Percentiles rank a stretch among this genome's conserved stretches.
Evolutionary conservation across 164 flowering plant species (phyloP).

Genomic region (Magnolia changhungtana): DNA sequence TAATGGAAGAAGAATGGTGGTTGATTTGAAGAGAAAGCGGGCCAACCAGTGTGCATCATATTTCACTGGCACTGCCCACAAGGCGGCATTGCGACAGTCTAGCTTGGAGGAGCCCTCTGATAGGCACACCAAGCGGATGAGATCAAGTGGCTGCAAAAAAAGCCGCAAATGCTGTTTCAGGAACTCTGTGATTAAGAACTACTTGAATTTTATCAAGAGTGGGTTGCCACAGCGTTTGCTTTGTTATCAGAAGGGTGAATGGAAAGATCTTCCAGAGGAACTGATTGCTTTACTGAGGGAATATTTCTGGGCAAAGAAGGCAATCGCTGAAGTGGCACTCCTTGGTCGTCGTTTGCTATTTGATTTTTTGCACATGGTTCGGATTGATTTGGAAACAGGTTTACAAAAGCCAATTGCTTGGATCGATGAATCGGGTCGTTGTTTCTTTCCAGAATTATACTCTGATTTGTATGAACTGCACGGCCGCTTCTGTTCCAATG

Average conservation of each 20-base stretch:
- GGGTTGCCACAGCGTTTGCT: slow-evolving; percentile 57
- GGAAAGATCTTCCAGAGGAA: slow-evolving; percentile 61
- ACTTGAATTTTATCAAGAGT: slow-evolving; percentile 60
- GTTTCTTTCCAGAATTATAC: slow-evolving; percentile 72
- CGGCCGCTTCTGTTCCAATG: slow-evolving; percentile 5
- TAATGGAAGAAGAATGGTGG: slow-evolving; percentile 36
- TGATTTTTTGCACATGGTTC: slow-evolving; percentile 68
- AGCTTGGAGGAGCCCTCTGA: slow-evolving; percentile 15
- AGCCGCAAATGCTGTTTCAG: slow-evolving; percentile 19
- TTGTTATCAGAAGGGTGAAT: slow-evolving; percentile 57
- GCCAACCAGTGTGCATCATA: slow-evolving; percentile 31
- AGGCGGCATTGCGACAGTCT: neutral
- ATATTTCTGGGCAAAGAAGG: slow-evolving; percentile 48
- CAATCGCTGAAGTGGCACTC: slow-evolving; percentile 49
- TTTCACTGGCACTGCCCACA: slow-evolving; percentile 29
- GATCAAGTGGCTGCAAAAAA: slow-evolving; percentile 37
- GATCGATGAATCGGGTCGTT: slow-evolving; percentile 74
- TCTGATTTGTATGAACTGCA: slow-evolving; percentile 23
- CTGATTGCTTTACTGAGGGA: slow-evolving; percentile 37
- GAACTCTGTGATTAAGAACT: slow-evolving; percentile 42
- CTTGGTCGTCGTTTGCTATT: slow-evolving; percentile 41
- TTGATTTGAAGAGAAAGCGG: slow-evolving; percentile 57
- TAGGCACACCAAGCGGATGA: slow-evolving; percentile 43
- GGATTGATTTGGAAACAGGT: slow-evolving; percentile 54
- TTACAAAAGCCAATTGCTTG: slow-evolving; percentile 65